A percentile compares a stretch with the other conserved stretches of the same genome.
Evolutionary conservation across 2,329 filamentous ascomycete species (phyloP).

Genomic region (Gaeumannomyces tritici): DNA sequence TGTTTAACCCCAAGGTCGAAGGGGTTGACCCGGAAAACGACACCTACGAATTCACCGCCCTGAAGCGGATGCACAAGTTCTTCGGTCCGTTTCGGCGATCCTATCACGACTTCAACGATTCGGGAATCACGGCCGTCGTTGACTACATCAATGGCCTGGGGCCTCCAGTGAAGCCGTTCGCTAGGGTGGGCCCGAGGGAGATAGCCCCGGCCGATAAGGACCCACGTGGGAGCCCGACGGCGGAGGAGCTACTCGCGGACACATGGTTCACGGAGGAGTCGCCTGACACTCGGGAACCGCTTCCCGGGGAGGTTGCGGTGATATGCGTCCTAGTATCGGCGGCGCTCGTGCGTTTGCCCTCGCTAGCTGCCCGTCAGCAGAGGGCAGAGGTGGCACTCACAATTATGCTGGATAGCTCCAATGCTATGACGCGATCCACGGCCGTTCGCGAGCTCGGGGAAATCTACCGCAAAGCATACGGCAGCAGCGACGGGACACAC

Average conservation of each 20-base stretch:
- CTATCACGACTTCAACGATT: slow-evolving; percentile 11
- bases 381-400: too few relatives aligned
- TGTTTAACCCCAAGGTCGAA: slow-evolving; percentile 13
- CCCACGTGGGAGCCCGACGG: slow-evolving; percentile 16
- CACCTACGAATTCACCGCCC: slow-evolving; percentile 14
- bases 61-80: slow-evolving; percentile 15
- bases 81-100: slow-evolving; percentile 13
- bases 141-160: slow-evolving; percentile 11
- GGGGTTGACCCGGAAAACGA: slow-evolving; percentile 1
- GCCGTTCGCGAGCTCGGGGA: too few relatives aligned
- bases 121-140: slow-evolving; percentile 7
- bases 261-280: slow-evolving; percentile 17
- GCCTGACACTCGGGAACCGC: slow-evolving; percentile 9
- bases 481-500: too few relatives aligned
- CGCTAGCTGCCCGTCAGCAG: too few relatives aligned
- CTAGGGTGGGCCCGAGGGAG: slow-evolving; percentile 9
- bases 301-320: too few relatives aligned
- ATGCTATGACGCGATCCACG: too few relatives aligned
- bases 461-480: too few relatives aligned
- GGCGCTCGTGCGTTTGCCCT: too few relatives aligned
- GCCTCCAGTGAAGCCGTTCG: slow-evolving; percentile 13
- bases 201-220: slow-evolving; percentile 15
- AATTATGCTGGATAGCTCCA: too few relatives aligned
- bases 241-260: slow-evolving; percentile 15
- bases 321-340: too few relatives aligned